Base-by-base conservation (phyloP, 805 yeast species). In the Candida silvicultrix region DNA sequence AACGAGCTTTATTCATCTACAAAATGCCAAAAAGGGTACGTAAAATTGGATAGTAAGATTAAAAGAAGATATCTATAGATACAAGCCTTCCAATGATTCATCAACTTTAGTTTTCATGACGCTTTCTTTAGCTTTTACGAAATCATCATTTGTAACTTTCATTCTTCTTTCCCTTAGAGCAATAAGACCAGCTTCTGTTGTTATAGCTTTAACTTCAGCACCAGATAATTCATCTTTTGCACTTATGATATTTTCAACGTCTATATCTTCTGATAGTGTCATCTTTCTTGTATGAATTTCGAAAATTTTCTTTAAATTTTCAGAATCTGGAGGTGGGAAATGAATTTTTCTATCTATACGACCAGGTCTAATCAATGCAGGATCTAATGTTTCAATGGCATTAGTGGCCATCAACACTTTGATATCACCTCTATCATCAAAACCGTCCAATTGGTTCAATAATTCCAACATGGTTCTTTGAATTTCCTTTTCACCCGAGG, bases 331-430 rank as follows among this genome's bases (percentile, higher is more conserved):
- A 58, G 90, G 92, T 69, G 94, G 97, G 69, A 92, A 92, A 65
- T 90, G 77, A 58, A 90, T 90, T 74, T 90, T 90, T 62, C 98
- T 81, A 68, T 90, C 98, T 59, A 90, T 92, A 74, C 98, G 85
- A 40, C 98, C 98, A 0, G 98, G 98, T 68, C 98, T 82, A 56
- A 92, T 85, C 59, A 92, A 75, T 2, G 98, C 98, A 9, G 98
- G 98, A 69, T 92, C 98, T 56, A 92, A 74, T 20, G 89, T 77
- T 69, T 92, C 97, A 58, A 92, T 86, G 66, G 87, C 90, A 70
- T 92, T 92, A 15, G 98, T 92, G 35, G 98, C 98, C 98, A 92
- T 92, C 54, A 92, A 89, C 43, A 92, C 97, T 74, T 92, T 92
- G 54, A 92, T 95, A 63, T 92, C 97, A 47, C 97, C 97, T 55